phyloP scores from a whole-genome alignment of 164 flowering plant genomes.

The Amborella trichopoda region DNA sequence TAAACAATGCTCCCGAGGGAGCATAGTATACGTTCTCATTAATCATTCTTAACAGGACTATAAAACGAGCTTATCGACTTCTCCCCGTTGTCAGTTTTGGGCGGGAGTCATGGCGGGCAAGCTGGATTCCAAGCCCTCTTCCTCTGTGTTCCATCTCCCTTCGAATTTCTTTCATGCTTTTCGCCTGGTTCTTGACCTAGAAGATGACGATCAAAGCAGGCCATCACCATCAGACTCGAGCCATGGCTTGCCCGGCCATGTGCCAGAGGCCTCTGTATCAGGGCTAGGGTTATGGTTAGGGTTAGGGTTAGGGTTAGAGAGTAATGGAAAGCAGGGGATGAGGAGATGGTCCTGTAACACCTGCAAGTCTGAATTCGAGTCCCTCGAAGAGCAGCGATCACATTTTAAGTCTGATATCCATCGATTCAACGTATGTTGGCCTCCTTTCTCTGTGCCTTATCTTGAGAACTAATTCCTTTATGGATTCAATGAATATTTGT shows the following conservation, averaged over 20 bases:
- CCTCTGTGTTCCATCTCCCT: constrained; percentile 53
- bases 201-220: constrained; percentile 1
- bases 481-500: background rate
- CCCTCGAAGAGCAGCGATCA: constrained; percentile 75
- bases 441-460: background rate
- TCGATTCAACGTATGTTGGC: constrained; percentile 57
- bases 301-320: background rate
- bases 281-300: background rate
- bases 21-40: too few relatives aligned
- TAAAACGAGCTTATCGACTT: too few relatives aligned
- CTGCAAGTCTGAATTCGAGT: constrained; percentile 74
- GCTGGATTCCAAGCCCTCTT: too few relatives aligned
- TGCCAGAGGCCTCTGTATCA: background rate
- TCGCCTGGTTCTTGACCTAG: constrained; percentile 25
- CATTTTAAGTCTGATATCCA: constrained; percentile 91
- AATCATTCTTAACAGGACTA: too few relatives aligned
- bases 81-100: too few relatives aligned
- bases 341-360: constrained; percentile 70
- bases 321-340: constrained; percentile 1
- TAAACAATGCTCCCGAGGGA: too few relatives aligned
- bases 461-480: background rate
- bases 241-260: too few relatives aligned
- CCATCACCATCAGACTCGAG: background rate
- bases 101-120: too few relatives aligned
- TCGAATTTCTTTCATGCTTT: constrained; percentile 48